Evolutionary conservation across 2,329 filamentous ascomycete genomes (phyloP).

Genomic region (Sclerotiophoma versabilis): DNA sequence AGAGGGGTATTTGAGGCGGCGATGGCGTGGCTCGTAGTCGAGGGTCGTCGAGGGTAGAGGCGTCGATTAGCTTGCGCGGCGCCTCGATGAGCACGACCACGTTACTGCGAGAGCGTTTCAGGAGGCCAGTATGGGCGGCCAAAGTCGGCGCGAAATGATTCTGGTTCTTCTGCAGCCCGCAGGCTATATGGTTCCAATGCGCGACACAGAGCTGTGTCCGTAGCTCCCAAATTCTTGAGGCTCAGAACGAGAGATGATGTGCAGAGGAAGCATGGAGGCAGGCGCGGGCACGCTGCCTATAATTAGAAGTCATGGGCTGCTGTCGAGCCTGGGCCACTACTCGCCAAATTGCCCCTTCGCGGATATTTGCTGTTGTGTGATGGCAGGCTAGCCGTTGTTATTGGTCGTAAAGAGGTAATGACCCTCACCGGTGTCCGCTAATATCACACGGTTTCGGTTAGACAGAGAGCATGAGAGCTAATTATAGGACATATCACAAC

Average conservation of each 20-base stretch:
- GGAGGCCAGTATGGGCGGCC: slow-evolving; percentile 31
- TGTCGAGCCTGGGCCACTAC: slow-evolving; percentile 30
- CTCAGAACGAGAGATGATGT: slow-evolving; percentile 37
- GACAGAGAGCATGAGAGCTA: slow-evolving; percentile 19
- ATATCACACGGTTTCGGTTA: slow-evolving; percentile 1
- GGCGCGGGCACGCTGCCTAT: slow-evolving; percentile 34
- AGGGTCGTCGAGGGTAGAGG: slow-evolving; percentile 34
- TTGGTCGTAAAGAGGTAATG: neutral
- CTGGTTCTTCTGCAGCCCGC: slow-evolving; percentile 26
- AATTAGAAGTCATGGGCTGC: slow-evolving; percentile 35
- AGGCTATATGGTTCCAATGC: slow-evolving; percentile 37
- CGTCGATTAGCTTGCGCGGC: slow-evolving; percentile 36
- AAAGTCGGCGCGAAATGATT: slow-evolving; percentile 28
- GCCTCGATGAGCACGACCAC: slow-evolving; percentile 24
- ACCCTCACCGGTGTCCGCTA: slow-evolving; percentile 12
- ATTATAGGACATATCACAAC: slow-evolving; percentile 40
- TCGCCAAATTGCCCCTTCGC: slow-evolving; percentile 27
- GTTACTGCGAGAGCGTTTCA: slow-evolving; percentile 35
- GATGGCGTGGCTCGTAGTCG: slow-evolving; percentile 27
- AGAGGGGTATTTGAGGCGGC: slow-evolving; percentile 14
- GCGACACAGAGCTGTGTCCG: slow-evolving; percentile 27
- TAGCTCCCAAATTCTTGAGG: slow-evolving; percentile 29
- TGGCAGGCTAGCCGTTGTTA: neutral
- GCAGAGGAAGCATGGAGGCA: slow-evolving; percentile 36
- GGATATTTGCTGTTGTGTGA: slow-evolving; percentile 17